Conservation (phyloP, 495 filamentous ascomycete species). For the Melanomma pulvis-pyrius region DNA sequence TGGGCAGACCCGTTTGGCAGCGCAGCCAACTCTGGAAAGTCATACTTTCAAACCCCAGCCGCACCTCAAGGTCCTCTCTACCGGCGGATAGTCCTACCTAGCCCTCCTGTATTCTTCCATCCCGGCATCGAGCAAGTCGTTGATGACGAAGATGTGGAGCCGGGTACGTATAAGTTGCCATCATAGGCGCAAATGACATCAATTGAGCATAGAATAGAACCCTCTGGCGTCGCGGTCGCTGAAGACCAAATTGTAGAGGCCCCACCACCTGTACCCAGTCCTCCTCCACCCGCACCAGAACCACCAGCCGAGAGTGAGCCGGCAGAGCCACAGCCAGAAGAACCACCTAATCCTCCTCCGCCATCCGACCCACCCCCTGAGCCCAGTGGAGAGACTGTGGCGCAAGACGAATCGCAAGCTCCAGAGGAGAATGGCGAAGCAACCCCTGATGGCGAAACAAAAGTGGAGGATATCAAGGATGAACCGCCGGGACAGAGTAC, state of each 20-base stretch:
- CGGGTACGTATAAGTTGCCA: conserved; percentile 11
- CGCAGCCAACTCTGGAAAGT: not conserved
- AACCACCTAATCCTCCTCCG: not conserved
- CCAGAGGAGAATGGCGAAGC: not conserved
- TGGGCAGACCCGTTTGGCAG: conserved; percentile 25
- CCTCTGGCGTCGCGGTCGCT: conserved; percentile 6
- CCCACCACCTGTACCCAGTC: conserved; percentile 15
- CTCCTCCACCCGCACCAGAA: conserved; percentile 11
- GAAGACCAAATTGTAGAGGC: conserved; percentile 23
- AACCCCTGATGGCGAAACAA: not conserved
- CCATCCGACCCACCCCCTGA: conserved; percentile 9
- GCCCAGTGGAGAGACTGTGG: not conserved
- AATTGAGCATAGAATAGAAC: conserved; percentile 15
- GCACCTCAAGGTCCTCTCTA: conserved; percentile 8
- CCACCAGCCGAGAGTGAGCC: not conserved
- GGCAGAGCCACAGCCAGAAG: not conserved
- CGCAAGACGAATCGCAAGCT: not conserved
- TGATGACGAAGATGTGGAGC: conserved; percentile 19
- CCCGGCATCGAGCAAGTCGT: conserved; percentile 23
- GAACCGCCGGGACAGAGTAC: conserved; percentile 11
- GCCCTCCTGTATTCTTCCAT: conserved; percentile 25
- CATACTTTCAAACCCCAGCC: not conserved
- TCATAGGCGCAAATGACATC: not conserved
- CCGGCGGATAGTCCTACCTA: conserved; percentile 17
- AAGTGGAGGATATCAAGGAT: conserved; percentile 12